Evolutionary conservation across 2,329 filamentous ascomycete species (phyloP), one percentile per base, ranked within the genome.

Genomic region (Ophiognomonia clavigignenti-juglandacearum): DNA sequence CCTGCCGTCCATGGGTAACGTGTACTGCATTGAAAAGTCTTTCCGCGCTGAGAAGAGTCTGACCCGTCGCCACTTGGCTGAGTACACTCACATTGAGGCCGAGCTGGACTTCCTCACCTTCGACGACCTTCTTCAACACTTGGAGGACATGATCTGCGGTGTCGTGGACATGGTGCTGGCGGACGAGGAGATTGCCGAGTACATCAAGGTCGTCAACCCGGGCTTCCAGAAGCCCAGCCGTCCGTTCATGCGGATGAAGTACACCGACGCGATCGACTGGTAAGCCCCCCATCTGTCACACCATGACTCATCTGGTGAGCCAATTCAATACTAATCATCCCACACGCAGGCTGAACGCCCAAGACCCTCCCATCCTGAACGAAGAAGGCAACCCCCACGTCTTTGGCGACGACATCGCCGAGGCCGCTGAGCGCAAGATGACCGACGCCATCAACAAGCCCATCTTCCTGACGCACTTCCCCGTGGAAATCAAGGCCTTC

Each of bases 11-110:
- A 77, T 97, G 60, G 93, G 93, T 57, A 88, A 96, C 64, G 90
- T 96, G 44, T 98, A 95, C 78, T 97, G 92, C 65, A 92, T 98
- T 60, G 91, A 96, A 69, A 96, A 96, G 68, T 97, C 92, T 2
- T 98, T 98, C 84, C 91, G 93, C 53, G 93, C 93, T 13, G 93
- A 98, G 70, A 96, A 96, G 72, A 92, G 86, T 6, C 76, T 97
- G 48, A 98, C 93, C 41, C 86, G 93, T 53, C 88, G 93, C 61
- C 93, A 98, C 66, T 72, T 98, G 59, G 88, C 89, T 39, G 93
- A 98, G 70, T 98, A 96, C 74, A 95, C 91, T 1, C 93, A 98
- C 72, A 80, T 98, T 57, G 93, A 98, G 71, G 92, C 85, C 50
- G 93, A 98, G 68, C 78, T 98, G 51, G 93, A 97, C 73, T 97